Evolutionary conservation across 108 stramenopile genomes (phyloP).

Genomic region (Phaeodactylum tricornutum): DNA sequence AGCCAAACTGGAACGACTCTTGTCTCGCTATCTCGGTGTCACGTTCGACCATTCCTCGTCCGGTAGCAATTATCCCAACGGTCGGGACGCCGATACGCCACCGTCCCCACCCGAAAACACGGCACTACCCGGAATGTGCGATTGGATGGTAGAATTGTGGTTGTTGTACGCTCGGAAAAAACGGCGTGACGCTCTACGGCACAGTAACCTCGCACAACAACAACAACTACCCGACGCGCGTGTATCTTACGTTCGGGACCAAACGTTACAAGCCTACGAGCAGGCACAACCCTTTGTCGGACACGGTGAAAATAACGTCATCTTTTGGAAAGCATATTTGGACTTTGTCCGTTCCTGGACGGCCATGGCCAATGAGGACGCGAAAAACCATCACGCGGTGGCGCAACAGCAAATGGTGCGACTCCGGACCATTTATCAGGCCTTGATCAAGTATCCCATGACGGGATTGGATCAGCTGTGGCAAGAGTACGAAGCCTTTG

Average conservation of each 20-base stretch:
- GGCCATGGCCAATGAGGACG: conserved; percentile 1
- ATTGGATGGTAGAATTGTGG: conserved; percentile 61
- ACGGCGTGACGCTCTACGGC: conserved; percentile 45
- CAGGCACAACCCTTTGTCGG: conserved; percentile 47
- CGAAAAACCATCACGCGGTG: conserved; percentile 23
- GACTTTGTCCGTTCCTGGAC: conserved; percentile 52
- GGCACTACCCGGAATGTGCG: conserved; percentile 39
- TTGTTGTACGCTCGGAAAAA: conserved; percentile 48
- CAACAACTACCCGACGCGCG: conserved; percentile 5
- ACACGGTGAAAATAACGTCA: conserved; percentile 53
- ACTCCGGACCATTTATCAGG: conserved; percentile 64
- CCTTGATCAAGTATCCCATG: conserved; percentile 74
- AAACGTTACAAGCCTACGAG: conserved; percentile 53
- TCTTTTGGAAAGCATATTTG: conserved; percentile 66
- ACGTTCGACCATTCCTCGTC: background rate
- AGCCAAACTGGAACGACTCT: conserved; percentile 44
- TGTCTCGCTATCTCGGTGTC: conserved; percentile 9
- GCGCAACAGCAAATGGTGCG: conserved; percentile 52
- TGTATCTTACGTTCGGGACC: conserved; percentile 27
- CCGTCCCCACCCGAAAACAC: background rate
- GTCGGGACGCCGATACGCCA: background rate
- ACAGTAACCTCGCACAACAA: conserved; percentile 2
- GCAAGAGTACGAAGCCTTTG: conserved; percentile 82
- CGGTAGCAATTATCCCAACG: background rate
- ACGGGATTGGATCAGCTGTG: conserved; percentile 72